These are phyloP conservation scores for Laguncularia racemosa DNA, from an alignment of 345 rosid species.

Conservation along the genomic window DNA sequence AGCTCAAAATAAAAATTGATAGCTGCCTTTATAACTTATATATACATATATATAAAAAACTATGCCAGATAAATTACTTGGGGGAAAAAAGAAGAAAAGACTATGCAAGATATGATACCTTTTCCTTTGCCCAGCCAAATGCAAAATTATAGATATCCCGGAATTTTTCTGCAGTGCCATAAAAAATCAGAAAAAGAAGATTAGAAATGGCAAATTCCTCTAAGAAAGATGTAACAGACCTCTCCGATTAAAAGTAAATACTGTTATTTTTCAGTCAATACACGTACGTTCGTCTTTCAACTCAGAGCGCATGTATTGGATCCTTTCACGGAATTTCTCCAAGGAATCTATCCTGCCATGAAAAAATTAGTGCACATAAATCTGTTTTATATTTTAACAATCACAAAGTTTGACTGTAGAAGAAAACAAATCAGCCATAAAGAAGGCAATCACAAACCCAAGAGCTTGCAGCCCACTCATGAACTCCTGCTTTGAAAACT, in stretches of 20 bases:
- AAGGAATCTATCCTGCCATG: conserved; percentile 82
- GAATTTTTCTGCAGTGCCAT: conserved; percentile 69
- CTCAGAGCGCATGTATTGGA: conserved; percentile 80
- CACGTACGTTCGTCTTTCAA: conserved; percentile 91
- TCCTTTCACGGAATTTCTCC: conserved; percentile 75
- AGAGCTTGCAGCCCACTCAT: conserved; percentile 68
- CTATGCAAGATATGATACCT: conserved; percentile 38
- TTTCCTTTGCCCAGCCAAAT: conserved; percentile 98
- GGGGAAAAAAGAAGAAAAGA: not conserved
- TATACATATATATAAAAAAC: too few relatives aligned
- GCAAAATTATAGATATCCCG: conserved; percentile 91
- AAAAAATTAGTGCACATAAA: conserved; percentile 17
- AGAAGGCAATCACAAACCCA: conserved; percentile 40
- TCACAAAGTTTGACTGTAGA: conserved; percentile 2
- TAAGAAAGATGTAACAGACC: not conserved
- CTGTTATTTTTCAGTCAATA: conserved; percentile 1
- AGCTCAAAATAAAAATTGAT: too few relatives aligned
- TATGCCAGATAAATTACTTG: too few relatives aligned
- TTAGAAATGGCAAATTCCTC: not conserved
- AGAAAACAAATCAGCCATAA: conserved; percentile 1
- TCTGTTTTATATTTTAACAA: conserved; percentile 10
- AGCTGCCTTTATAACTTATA: too few relatives aligned
- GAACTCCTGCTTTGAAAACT: conserved; percentile 89
- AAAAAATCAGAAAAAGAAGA: conserved; percentile 9
- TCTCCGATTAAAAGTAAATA: conserved; percentile 8